Base-by-base conservation (phyloP, 2,329 filamentous ascomycete genomes). In the Trichoderma sp. region DNA sequence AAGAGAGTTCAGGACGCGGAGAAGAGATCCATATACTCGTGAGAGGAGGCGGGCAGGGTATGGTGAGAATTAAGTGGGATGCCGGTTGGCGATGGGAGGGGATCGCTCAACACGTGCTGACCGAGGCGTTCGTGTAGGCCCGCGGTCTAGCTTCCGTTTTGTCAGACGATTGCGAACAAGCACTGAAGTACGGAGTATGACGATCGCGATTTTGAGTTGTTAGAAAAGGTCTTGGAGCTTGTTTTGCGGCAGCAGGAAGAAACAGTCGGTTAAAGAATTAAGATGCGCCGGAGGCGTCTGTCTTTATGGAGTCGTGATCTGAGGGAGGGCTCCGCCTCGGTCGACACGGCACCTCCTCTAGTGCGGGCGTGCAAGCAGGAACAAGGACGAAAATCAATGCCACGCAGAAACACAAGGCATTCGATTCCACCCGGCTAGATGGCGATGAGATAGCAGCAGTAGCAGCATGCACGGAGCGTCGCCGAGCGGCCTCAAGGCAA, bases 221-320 rank as follows among this genome's bases (percentile, higher is more conserved):
- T 21, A 14, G 30, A 43, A 58, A 62, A 67, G 56, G 53, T 51
- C 36, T 47, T 71, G 18, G 34, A 56, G 63, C 56, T 43, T 21
- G 56, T 36, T 66, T 56, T 34, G 70, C 36, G 36, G 51, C 51
- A 71, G 72, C 73, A 72, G 74, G 73, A 73, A 75, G 57, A 61
- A 32, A 47, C 39, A 15, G 36, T 34, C 56, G 36, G 57, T 32
- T 56, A 64, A 39, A 57, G 60, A 70, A 39, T 70, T 57, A 73
- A 78, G 76, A 76, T 78, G 76, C 73, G 76, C 63, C 70, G 63
- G 63, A 71, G 70, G 70, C 71, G 71, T 72, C 71, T 72, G 64
- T 72, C 71, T 72, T 70, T 72, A 72, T 72, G 71, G 66, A 72
- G 65, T 70, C 57, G 51, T 60, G 64, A 70, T 72, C 65, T 70